Percentiles rank a stretch among this genome's conserved stretches.
These are phyloP conservation scores for Glycine soja DNA, from an alignment of 306 rosid species.

Conservation along the genomic window DNA sequence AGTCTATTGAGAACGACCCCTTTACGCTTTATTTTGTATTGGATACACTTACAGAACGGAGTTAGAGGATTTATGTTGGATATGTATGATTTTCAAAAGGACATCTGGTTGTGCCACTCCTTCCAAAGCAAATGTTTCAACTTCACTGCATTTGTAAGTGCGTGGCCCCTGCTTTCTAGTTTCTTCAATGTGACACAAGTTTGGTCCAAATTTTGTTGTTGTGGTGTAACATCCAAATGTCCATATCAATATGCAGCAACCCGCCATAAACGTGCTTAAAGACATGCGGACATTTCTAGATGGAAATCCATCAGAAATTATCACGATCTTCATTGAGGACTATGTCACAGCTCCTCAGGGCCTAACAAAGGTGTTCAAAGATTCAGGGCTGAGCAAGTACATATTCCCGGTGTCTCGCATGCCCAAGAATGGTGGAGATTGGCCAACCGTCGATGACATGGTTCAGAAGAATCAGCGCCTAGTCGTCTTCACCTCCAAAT, in stretches of 20 bases:
- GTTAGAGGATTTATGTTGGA: conserved; percentile 94
- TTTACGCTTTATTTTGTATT: background rate
- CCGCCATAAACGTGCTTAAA: conserved; percentile 71
- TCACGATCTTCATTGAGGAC: conserved; percentile 93
- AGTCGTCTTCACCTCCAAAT: conserved; percentile 80
- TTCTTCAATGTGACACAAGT: background rate
- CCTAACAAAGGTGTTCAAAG: conserved; percentile 70
- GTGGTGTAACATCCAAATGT: conserved; percentile 18
- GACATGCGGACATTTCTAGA: conserved; percentile 73
- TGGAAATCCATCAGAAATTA: conserved; percentile 74
- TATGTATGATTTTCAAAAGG: conserved; percentile 83
- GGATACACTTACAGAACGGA: conserved; percentile 64
- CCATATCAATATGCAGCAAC: conserved; percentile 61
- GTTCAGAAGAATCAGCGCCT: conserved; percentile 76
- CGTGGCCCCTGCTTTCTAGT: conserved; percentile 13
- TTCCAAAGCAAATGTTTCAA: conserved; percentile 65
- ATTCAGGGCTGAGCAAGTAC: conserved; percentile 69
- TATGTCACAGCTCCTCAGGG: conserved; percentile 76
- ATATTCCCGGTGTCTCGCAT: conserved; percentile 71
- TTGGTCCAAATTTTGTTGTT: background rate
- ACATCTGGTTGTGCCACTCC: conserved; percentile 91
- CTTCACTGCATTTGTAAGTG: conserved; percentile 90
- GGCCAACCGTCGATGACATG: conserved; percentile 95
- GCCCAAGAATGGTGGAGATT: conserved; percentile 77
- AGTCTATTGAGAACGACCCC: no score